These are phyloP conservation scores for Onygenales sp. DNA, from an alignment of 2,329 filamentous ascomycete genomes.

Conservation along the genomic window DNA sequence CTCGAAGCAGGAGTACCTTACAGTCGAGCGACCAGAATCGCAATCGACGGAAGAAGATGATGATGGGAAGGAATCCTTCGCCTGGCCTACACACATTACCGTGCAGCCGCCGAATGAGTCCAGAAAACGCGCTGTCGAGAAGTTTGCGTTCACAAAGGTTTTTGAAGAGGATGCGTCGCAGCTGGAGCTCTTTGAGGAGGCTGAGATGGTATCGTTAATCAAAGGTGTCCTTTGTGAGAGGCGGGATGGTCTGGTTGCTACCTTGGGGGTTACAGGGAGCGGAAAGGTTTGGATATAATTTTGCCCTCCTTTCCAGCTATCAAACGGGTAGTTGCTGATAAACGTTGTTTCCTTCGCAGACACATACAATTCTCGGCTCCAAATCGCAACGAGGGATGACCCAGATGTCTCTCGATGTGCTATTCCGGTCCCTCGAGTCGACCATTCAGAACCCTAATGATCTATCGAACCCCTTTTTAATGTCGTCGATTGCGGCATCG, in stretches of 20 bases:
- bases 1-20: slow-evolving; percentile 42
- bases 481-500: slow-evolving; percentile 64
- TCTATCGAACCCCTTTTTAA: slow-evolving; percentile 47
- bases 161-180: slow-evolving; percentile 83
- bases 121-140: slow-evolving; percentile 78
- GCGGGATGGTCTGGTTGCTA: slow-evolving; percentile 81
- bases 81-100: slow-evolving; percentile 58
- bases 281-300: slow-evolving; percentile 60
- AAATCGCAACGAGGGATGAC: slow-evolving; percentile 78
- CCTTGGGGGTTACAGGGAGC: slow-evolving; percentile 86
- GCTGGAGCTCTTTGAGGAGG: slow-evolving; percentile 75
- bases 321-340: not conserved
- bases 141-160: slow-evolving; percentile 87
- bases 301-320: not conserved
- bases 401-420: slow-evolving; percentile 79
- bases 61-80: slow-evolving; percentile 25
- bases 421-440: slow-evolving; percentile 71
- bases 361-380: slow-evolving; percentile 89
- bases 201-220: slow-evolving; percentile 63
- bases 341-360: slow-evolving; percentile 43
- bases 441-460: slow-evolving; percentile 56
- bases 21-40: slow-evolving; percentile 53
- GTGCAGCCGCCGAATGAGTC: slow-evolving; percentile 73
- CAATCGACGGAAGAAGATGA: slow-evolving; percentile 21
- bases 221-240: slow-evolving; percentile 77